Evolutionary conservation across 2,329 filamentous ascomycete species (phyloP), one percentile per base, ranked within the genome.

Genomic region (Pseudogymnoascus sp.): DNA sequence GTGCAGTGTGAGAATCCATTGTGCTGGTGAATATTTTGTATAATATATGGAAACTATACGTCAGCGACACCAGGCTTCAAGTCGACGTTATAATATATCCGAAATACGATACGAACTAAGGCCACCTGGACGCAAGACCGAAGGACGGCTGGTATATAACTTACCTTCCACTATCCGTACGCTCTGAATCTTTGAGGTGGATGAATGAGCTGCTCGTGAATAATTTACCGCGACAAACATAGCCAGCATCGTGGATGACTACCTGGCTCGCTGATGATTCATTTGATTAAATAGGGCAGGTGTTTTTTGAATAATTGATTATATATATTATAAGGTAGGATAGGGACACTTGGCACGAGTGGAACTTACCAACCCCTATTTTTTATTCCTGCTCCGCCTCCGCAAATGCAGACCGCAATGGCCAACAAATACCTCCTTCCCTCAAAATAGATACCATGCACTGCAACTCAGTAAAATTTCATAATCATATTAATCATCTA

Each of bases 401-500:
- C 21, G 21, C 21, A 21, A 21, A 21, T 21, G 21, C 21, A 21
- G 21, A 21, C 21, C 21, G 21, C 21, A 21, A 21, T 21, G 21
- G 21, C 21, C 3, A 21, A 21, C 41, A 48, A 29, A 29, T 29
- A 9, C 17, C 48, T 9, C 21, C n/a, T 17, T 15, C 27, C 10
- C n/a, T 21, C 29, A 13, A 13, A 17, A 55, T 21, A 33, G 35
- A 55, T 12, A 5, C 48, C 33, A 2, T 13, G 29, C 44, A 55
- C 33, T 33, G 48, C 6, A 33, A 35, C 29, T 55, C 48, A 35
- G 21, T 55, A 55, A 55, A 55, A 55, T 21, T 51, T 55, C 48
- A 55, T 55, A 55, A 55, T 55, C 27, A 55, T 55, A 55, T 35
- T 55, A 55, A 55, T 55, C 29, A 55, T 55, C 48, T 55, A 33